Base-by-base conservation (phyloP, 306 rosid species). In the Cucurbita pepo region DNA sequence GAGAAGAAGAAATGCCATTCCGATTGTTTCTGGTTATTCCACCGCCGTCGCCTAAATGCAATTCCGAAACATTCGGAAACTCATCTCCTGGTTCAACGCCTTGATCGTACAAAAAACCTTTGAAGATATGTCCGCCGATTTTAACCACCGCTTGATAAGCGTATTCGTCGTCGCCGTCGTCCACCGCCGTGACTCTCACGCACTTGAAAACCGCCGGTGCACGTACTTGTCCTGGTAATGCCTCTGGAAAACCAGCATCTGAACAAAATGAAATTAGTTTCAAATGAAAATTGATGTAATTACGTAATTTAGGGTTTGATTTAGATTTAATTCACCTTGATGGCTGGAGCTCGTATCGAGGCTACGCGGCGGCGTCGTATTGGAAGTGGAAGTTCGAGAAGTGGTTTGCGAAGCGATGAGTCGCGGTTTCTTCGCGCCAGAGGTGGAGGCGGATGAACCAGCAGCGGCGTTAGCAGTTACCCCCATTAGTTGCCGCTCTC, bases 361-460 rank as follows among this genome's bases (percentile, higher is more conserved):
- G 86, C 98, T 90, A 48, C 97, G 57, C n/a, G 98, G 96, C 34
- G 97, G 98, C 15, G 98, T 92, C 6, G 96, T 90, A 41, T 93
- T 93, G 0, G 98, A 94, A 73, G 97, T 90, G 3, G 98, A 94
- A 18, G 97, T 93, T 5, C 83, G 97, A 19, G 98, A 94, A 5
- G 91, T 80, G 11, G 93, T 89, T 74, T 88, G 98, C 0, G 98
- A 90, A 40, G 79, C 21, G 15, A 92, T 60, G n/a, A 94, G 89
- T 22, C 89, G 82, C 47, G 97, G 95, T 79, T 94, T 94, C 81
- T 94, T 94, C 0, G 94, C 73, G 10, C 84, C 91, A 0, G 97
- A 90, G 11, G 94, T 82, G 0, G 98, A 86, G 1, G 85, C 97
- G 10, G 85, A 87, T 2, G 96, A 90, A 0, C 91, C 95, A 0